These are phyloP conservation scores for Solanum chacoense DNA, from an alignment of 305 asterid species.

Conservation along the genomic window DNA sequence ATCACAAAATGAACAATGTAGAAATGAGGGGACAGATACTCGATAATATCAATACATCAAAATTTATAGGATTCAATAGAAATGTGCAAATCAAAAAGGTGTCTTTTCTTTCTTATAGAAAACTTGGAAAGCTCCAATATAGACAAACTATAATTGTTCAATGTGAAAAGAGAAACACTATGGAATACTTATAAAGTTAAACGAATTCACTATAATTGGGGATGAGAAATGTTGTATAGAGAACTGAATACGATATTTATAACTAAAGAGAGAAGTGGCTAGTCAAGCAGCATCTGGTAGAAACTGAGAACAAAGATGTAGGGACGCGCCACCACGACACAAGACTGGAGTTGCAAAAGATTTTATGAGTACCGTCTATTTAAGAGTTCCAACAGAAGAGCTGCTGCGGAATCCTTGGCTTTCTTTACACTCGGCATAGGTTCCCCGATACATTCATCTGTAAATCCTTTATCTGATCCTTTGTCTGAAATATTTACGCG, in stretches of 20 bases:
- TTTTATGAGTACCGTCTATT: conserved; percentile 49
- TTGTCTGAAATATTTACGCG: conserved; percentile 77
- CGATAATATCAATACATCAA: not conserved
- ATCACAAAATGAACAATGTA: not conserved
- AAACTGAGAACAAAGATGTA: not conserved
- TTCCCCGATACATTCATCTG: conserved; percentile 93
- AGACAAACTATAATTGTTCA: not conserved
- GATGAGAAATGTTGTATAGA: not conserved
- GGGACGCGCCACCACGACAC: not conserved
- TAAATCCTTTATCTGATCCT: conserved; percentile 87
- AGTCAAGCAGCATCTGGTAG: not conserved
- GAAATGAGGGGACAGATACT: not conserved
- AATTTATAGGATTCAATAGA: not conserved
- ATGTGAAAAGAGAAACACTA: not conserved
- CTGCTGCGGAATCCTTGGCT: conserved; percentile 95
- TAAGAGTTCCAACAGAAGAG: conserved; percentile 72
- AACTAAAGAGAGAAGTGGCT: not conserved
- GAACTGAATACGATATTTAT: not conserved
- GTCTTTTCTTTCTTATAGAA: not conserved
- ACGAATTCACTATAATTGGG: not conserved
- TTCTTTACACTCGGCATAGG: conserved; percentile 98
- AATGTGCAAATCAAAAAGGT: not conserved
- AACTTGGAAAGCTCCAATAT: not conserved
- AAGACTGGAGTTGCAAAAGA: not conserved
- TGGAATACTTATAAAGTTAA: not conserved